Conservation (phyloP, 1,284 basidiomycete species). For the Puccinia coronata region DNA sequence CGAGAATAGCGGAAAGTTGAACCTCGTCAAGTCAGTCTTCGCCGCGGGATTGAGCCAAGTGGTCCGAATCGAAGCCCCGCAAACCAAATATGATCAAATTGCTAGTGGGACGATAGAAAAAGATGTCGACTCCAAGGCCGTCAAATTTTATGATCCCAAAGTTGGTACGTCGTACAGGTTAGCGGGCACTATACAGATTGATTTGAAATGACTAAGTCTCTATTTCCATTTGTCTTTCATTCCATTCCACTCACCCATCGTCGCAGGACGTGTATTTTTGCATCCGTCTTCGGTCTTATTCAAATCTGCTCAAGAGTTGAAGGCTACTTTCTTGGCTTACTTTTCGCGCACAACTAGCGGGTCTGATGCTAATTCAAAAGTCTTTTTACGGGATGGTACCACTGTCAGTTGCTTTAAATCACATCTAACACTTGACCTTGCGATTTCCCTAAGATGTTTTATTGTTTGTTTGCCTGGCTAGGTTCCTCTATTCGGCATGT, state of each 20-base stretch:
- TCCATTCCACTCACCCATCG: constrained; percentile 1
- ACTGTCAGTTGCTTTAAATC: constrained; percentile 65
- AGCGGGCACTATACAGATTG: neutral
- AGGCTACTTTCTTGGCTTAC: constrained; percentile 75
- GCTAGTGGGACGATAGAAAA: constrained; percentile 76
- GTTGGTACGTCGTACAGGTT: constrained; percentile 50
- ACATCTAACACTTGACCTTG: constrained; percentile 1
- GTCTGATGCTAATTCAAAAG: constrained; percentile 64
- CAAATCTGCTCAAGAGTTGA: constrained; percentile 68
- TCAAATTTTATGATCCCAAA: constrained; percentile 71
- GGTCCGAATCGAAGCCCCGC: constrained; percentile 71
- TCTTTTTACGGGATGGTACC: constrained; percentile 83
- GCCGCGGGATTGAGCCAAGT: constrained; percentile 76
- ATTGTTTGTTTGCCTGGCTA: constrained; percentile 68
- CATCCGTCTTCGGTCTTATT: constrained; percentile 86
- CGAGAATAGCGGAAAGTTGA: constrained; percentile 65
- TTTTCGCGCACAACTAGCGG: constrained; percentile 77
- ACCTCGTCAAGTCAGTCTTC: constrained; percentile 76
- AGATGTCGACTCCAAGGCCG: constrained; percentile 77
- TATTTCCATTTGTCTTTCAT: constrained; percentile 2
- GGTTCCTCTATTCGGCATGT: constrained; percentile 69
- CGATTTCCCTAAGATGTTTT: constrained; percentile 65
- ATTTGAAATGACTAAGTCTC: neutral
- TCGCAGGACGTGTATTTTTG: constrained; percentile 68
- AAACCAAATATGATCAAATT: constrained; percentile 76